Evolutionary conservation across 2,329 filamentous ascomycete species (phyloP).

Genomic region (Aciculosporium take): DNA sequence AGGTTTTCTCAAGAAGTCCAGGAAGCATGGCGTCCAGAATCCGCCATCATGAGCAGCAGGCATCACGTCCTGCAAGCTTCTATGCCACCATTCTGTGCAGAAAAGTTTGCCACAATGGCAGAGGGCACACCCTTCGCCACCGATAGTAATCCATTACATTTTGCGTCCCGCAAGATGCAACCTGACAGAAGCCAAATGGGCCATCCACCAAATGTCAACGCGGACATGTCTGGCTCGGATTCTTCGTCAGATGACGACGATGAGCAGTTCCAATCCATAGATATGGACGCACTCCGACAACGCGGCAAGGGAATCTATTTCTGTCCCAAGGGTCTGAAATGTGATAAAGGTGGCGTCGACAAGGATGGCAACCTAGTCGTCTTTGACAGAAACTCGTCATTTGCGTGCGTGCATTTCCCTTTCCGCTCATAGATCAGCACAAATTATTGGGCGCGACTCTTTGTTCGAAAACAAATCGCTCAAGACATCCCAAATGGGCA

Average conservation of each 20-base stretch:
- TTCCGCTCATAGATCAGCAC: background rate
- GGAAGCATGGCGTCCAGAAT: conserved; percentile 16
- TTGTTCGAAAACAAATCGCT: background rate
- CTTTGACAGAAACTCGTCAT: conserved; percentile 29
- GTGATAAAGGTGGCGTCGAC: conserved; percentile 27
- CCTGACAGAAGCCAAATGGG: conserved; percentile 10
- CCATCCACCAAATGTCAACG: conserved; percentile 4
- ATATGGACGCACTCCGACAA: conserved; percentile 25
- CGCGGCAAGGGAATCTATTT: conserved; percentile 25
- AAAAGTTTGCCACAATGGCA: conserved; percentile 8
- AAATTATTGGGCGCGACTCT: no score
- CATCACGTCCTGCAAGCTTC: conserved; percentile 10
- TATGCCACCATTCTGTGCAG: conserved; percentile 12
- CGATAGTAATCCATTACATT: conserved; percentile 12
- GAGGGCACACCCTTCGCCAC: conserved; percentile 8
- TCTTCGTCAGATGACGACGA: conserved; percentile 19
- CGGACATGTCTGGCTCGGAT: conserved; percentile 11
- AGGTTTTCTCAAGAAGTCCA: conserved; percentile 22
- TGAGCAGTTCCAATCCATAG: conserved; percentile 20
- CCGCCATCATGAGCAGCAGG: conserved; percentile 7
- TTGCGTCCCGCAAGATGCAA: conserved; percentile 12
- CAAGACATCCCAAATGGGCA: background rate
- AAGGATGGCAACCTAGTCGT: conserved; percentile 22
- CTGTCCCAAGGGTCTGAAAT: conserved; percentile 21
- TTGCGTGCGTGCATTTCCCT: conserved; percentile 17